Conservation (phyloP, 495 filamentous ascomycete species). For the Melanomma pulvis-pyrius region DNA sequence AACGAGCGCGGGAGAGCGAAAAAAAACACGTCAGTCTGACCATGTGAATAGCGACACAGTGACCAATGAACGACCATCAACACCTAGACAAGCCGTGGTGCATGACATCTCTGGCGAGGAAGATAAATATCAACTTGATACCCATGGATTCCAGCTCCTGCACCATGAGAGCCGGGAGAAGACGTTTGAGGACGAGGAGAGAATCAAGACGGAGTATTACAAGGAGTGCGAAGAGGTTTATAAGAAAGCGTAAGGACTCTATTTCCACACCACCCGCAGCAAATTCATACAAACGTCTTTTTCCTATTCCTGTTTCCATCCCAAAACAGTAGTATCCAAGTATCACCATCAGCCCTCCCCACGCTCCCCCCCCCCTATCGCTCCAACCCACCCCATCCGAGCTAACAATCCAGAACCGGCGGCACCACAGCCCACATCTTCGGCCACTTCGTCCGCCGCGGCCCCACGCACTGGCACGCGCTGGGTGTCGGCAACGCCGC, state of each 20-base stretch:
- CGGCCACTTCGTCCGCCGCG: conserved; percentile 7
- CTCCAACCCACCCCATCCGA: too few relatives aligned
- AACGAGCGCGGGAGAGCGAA: too few relatives aligned
- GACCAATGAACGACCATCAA: conserved; percentile 9
- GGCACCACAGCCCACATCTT: not conserved
- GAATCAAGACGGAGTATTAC: conserved; percentile 1
- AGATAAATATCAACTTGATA: not conserved
- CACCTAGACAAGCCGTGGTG: not conserved
- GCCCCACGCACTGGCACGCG: conserved; percentile 17
- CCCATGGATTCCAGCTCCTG: conserved; percentile 7
- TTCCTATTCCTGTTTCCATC: too few relatives aligned
- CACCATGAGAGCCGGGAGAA: conserved; percentile 2
- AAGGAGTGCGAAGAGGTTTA: conserved; percentile 9
- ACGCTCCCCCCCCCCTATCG: too few relatives aligned
- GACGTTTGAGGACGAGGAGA: not conserved
- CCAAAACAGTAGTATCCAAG: too few relatives aligned
- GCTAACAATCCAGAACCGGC: not conserved
- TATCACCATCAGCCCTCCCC: not conserved
- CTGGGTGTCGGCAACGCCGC: conserved; percentile 12
- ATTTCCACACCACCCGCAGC: not conserved
- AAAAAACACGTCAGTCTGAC: too few relatives aligned
- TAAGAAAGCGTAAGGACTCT: conserved; percentile 1
- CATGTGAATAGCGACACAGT: conserved; percentile 1
- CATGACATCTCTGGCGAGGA: conserved; percentile 5
- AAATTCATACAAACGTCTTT: too few relatives aligned